A percentile compares a stretch with the other conserved stretches of the same genome.
phyloP scores from a whole-genome alignment of 2,329 filamentous ascomycete genomes.

The Fusarium veterinarium region DNA sequence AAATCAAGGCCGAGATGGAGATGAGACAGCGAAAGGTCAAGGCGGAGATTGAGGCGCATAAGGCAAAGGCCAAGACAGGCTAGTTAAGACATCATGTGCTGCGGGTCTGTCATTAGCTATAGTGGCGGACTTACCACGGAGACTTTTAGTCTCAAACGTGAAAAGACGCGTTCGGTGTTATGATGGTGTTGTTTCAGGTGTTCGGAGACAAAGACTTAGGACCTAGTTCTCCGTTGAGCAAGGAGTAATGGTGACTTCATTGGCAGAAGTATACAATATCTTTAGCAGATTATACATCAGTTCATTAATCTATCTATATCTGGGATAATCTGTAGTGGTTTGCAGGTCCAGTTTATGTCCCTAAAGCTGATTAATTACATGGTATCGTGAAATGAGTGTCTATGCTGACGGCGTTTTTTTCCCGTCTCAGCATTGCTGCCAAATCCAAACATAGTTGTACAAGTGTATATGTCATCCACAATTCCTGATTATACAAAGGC shows the following conservation, averaged over 20 bases:
- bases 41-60: conserved; percentile 72
- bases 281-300: conserved; percentile 28
- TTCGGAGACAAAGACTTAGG: background rate
- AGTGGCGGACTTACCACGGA: background rate
- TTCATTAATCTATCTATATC: conserved; percentile 43
- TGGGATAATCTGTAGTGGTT: conserved; percentile 10
- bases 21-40: conserved; percentile 48
- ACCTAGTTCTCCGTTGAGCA: background rate
- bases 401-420: conserved; percentile 29
- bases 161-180: conserved; percentile 1
- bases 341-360: conserved; percentile 18
- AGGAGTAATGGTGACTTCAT: background rate
- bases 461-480: conserved; percentile 29
- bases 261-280: background rate
- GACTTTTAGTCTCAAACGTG: background rate
- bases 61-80: conserved; percentile 42
- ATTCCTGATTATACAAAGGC: conserved; percentile 29
- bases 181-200: conserved; percentile 11
- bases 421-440: conserved; percentile 28
- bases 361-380: conserved; percentile 37
- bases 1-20: conserved; percentile 80
- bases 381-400: conserved; percentile 43
- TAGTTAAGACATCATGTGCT: conserved; percentile 1
- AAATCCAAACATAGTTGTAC: conserved; percentile 42
- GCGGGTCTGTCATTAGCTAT: background rate